Evolutionary conservation across 2,329 filamentous ascomycete genomes (phyloP).

Genomic region (Pestalotiopsis sp.): DNA sequence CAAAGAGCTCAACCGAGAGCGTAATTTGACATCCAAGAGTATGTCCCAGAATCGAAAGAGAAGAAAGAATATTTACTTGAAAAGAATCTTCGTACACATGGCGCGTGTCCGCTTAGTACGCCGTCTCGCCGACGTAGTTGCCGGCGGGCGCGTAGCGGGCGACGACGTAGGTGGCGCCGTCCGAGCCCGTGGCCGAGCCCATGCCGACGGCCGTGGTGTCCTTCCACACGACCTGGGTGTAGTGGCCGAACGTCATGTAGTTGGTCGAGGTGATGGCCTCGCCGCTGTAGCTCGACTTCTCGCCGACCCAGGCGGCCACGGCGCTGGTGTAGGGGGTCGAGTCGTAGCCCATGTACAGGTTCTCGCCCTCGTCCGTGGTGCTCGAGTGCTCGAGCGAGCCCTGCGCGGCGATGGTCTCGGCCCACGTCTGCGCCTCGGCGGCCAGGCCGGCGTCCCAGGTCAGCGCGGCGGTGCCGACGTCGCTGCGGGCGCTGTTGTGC

Average conservation of each 20-base stretch:
- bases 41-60: not conserved
- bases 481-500: slow-evolving; percentile 8
- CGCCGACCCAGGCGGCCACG: not conserved
- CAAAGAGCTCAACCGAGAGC: slow-evolving; percentile 1
- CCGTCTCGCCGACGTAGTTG: slow-evolving; percentile 2
- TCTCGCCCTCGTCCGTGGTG: slow-evolving; percentile 2
- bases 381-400: not conserved
- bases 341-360: slow-evolving; percentile 11
- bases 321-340: not conserved
- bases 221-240: slow-evolving; percentile 7
- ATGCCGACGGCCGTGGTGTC: slow-evolving; percentile 6
- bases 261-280: slow-evolving; percentile 3
- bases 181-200: not conserved
- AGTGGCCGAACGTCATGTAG: slow-evolving; percentile 9
- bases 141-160: slow-evolving; percentile 9
- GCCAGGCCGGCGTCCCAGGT: slow-evolving; percentile 1
- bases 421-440: slow-evolving; percentile 7
- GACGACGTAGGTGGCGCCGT: slow-evolving; percentile 2
- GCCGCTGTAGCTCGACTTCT: slow-evolving; percentile 8
- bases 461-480: slow-evolving; percentile 1
- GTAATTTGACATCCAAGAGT: not conserved
- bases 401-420: not conserved
- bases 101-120: not conserved
- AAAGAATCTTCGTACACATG: not conserved
- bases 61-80: not conserved